Base-by-base conservation (phyloP, 805 yeast species). In the Lipomyces spencermartinsiae region DNA sequence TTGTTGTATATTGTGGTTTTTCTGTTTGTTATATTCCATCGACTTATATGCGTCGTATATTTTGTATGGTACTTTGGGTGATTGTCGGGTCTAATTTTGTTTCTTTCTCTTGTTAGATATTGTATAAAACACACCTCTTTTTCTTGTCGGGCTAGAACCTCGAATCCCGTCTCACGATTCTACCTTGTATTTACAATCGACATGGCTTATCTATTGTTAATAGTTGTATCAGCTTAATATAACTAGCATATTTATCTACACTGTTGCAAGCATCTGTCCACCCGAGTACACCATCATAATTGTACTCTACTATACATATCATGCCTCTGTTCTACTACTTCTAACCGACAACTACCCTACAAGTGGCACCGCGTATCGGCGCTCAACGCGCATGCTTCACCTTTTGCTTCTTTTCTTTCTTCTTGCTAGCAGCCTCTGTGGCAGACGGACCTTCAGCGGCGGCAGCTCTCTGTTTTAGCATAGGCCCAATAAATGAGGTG, bases 401-500 rank as follows among this genome's bases (percentile, higher is more conserved):
- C 34, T 62, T 68, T 33, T 59, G 67, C 60, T 64, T 64, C 55
- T 63, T 64, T 34, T 46, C 35, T 33, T 63, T 64, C 25, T 56
- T 25, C 35, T 53, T 31, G 22, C 25, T 19, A 14, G 29, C 22
- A 6, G 53, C 12, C 10, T 37, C 61, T 22, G 55, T 31, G 19
- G 10, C 22, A 22, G 29, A n/a, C 6, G 29, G 54, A n/a, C 14
- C 39, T 19, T 29, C 63, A 7, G 16, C 58, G 7, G 62, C 62
- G 10, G 68, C 64, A 9, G 68, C 67, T 12, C 62, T 57, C 33
- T 60, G 61, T 56, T 56, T 57, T 19, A 68, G 66, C 66, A 68
- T 58, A 16, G 71, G 71, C 3, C 65, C 70, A 43, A 68, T 65
- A 14, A 68, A 59, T 22, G 70, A 67, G 22, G 71, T 63, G 54